A percentile compares a stretch with the other conserved stretches of the same genome.
Conservation (phyloP, 495 filamentous ascomycete species). For the Penicillium lagena region DNA sequence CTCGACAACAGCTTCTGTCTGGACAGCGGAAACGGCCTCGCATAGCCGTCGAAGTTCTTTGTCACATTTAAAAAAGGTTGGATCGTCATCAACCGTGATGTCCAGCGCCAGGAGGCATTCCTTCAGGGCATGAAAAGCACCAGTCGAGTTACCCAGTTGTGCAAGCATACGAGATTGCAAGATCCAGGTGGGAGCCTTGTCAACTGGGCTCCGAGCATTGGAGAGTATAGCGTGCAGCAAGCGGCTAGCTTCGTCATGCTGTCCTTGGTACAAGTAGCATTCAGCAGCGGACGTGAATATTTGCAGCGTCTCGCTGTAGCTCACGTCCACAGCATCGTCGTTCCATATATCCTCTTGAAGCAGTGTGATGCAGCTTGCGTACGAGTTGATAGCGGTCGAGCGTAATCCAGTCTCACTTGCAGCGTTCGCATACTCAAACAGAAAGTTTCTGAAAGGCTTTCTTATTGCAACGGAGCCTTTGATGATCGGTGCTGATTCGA, state of each 20-base stretch:
- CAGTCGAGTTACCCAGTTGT: constrained; percentile 2
- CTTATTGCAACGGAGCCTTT: not conserved
- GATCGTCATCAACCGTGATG: not conserved
- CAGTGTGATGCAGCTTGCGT: not conserved
- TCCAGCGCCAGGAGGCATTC: not conserved
- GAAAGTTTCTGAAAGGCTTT: constrained; percentile 1
- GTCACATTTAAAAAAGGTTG: constrained; percentile 1
- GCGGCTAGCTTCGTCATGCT: not conserved
- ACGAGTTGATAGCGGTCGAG: constrained; percentile 1
- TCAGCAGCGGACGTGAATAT: constrained; percentile 1
- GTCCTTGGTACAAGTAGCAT: not conserved
- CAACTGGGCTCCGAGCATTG: constrained; percentile 4
- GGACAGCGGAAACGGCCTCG: constrained; percentile 1
- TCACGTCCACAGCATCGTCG: not conserved
- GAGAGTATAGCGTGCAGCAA: not conserved
- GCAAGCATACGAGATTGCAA: constrained; percentile 4
- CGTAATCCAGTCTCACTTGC: constrained; percentile 3
- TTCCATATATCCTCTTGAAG: constrained; percentile 2
- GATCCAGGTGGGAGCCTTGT: constrained; percentile 3
- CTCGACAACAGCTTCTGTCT: not conserved
- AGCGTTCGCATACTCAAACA: constrained; percentile 3
- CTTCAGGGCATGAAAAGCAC: constrained; percentile 1
- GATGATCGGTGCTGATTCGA: constrained; percentile 1
- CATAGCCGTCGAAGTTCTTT: constrained; percentile 1
- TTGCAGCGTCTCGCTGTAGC: constrained; percentile 1